These are phyloP conservation scores for Pseudopithomyces maydicus DNA, from an alignment of 2,329 filamentous ascomycete species.

Conservation along the genomic window DNA sequence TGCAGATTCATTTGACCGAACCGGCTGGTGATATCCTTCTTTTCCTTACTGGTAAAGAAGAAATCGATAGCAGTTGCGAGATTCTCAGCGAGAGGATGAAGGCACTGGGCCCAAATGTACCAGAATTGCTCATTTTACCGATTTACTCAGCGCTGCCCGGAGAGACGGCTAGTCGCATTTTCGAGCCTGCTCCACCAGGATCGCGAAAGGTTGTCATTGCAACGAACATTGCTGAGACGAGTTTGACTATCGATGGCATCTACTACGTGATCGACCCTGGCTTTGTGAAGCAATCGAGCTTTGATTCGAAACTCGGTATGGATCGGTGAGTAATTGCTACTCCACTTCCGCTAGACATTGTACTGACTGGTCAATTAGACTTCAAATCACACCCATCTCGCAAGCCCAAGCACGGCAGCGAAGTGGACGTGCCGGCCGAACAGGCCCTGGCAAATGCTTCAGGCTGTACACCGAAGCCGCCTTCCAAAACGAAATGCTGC, in stretches of 20 bases:
- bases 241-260: slow-evolving; percentile 96
- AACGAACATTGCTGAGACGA: slow-evolving; percentile 97
- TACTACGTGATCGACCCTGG: slow-evolving; percentile 97
- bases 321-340: slow-evolving; percentile 53
- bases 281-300: slow-evolving; percentile 97
- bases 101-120: slow-evolving; percentile 84
- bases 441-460: slow-evolving; percentile 89
- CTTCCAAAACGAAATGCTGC: slow-evolving; percentile 95
- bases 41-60: slow-evolving; percentile 95
- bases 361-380: slow-evolving; percentile 51
- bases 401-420: slow-evolving; percentile 96
- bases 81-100: slow-evolving; percentile 97
- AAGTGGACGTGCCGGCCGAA: slow-evolving; percentile 89
- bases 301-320: slow-evolving; percentile 97
- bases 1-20: slow-evolving; percentile 97
- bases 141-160: slow-evolving; percentile 95
- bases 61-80: slow-evolving; percentile 94
- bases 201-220: slow-evolving; percentile 94
- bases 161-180: slow-evolving; percentile 93
- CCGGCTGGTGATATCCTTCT: slow-evolving; percentile 92
- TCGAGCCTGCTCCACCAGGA: slow-evolving; percentile 87
- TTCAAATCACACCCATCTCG: slow-evolving; percentile 94
- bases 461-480: slow-evolving; percentile 93
- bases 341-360: too few species aligned
- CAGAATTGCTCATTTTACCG: slow-evolving; percentile 88